Evolutionary conservation across 345 rosid species (phyloP), one percentile per base, ranked within the genome.

Genomic region (Arabidopsis arenosa): DNA sequence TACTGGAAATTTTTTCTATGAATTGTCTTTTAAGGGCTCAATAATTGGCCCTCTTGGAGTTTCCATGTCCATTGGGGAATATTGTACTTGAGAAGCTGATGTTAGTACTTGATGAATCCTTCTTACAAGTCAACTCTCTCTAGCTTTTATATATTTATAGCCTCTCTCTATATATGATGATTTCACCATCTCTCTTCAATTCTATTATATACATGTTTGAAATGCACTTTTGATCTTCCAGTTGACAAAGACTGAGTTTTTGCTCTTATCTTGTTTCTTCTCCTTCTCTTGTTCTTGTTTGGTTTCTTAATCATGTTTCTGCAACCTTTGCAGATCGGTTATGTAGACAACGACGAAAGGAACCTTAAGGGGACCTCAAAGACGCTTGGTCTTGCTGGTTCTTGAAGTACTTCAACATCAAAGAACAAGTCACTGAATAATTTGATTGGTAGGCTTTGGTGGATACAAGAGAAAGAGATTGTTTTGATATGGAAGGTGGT

Each of bases 261-360:
- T 81, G 36, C 60, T 63, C 41, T 66, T 39, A 23, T 47, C 66
- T 65, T 41, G 18, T 35, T 55, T 45, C 55, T 58, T 13, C 66
- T 60, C 53, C 26, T 44, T 68, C 21, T 43, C 56, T 49, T 47
- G 9, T 55, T 77, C 72, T 54, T 64, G 55, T 66, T 72, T 1
- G 5, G 83, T 78, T 18, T 76, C 32, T 70, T 80, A 86, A 88
- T 80, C 82, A 93, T 89, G 90, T 89, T 89, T 84, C 86, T 80
- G 86, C 86, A 75, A 82, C 81, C 73, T 74, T 82, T 90, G 83
- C 87, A 80, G 84, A 84, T 80, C 72, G 84, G 75, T 77, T 75
- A 73, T 78, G 75, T 58, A 78, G 89, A 86, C 77, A 71, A 84
- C 79, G 73, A 86, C 83, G 53, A 65, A 57, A 65, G 73, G 52